Evolutionary conservation across 164 flowering plant genomes (phyloP).

Genomic region (Santalum album): DNA sequence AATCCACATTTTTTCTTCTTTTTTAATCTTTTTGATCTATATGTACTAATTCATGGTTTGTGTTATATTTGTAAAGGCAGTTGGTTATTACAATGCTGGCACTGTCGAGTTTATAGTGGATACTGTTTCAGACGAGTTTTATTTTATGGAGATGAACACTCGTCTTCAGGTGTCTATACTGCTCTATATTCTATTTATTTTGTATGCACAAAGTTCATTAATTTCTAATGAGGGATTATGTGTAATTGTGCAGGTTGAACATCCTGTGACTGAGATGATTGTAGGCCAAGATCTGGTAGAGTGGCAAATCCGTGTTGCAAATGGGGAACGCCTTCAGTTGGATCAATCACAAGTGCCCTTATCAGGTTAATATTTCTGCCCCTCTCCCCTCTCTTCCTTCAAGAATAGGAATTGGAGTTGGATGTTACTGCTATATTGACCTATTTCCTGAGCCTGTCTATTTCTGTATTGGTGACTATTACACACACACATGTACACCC

Average conservation of each 20-base stretch:
- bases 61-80: slow-evolving; percentile 58
- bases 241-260: slow-evolving; percentile 70
- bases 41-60: neutral
- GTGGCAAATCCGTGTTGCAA: slow-evolving; percentile 98
- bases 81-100: slow-evolving; percentile 90
- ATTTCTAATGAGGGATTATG: neutral
- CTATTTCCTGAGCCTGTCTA: no score
- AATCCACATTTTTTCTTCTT: neutral
- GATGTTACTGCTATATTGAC: neutral
- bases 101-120: slow-evolving; percentile 99
- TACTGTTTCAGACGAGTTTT: slow-evolving; percentile 68
- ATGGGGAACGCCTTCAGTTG: slow-evolving; percentile 86
- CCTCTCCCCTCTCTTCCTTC: neutral
- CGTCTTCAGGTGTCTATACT: slow-evolving; percentile 83
- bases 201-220: neutral
- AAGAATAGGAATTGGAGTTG: neutral
- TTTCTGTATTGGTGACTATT: no score
- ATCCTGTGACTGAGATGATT: slow-evolving; percentile 99
- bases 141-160: slow-evolving; percentile 99
- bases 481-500: no score
- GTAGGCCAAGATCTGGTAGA: slow-evolving; percentile 99
- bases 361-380: slow-evolving; percentile 36
- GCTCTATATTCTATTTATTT: slow-evolving; percentile 2
- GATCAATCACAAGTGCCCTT: slow-evolving; percentile 75
- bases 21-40: neutral